Base-by-base conservation (phyloP, 192 early-diverging fungal species). In the Ambispora gerdemannii region DNA sequence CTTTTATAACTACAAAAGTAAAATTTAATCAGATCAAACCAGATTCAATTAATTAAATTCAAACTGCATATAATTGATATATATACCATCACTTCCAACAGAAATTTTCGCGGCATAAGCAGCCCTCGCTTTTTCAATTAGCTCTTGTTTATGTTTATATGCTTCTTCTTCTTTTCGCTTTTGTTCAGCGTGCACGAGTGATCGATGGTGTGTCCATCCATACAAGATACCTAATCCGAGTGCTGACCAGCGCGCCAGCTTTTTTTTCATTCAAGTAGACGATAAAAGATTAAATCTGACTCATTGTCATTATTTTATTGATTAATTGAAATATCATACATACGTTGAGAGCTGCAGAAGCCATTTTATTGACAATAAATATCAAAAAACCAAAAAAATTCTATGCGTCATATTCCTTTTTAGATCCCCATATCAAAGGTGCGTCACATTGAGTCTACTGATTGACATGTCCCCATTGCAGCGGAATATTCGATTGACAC, bases 161-260 rank as follows among this genome's bases (percentile, higher is more conserved):
- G 22, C 31, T 22, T 17, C 34, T 43, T 8, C 3, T 11, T 31
- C 67, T n/a, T 34, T 58, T 70, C 51, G 24, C 32, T 38, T 70
- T 53, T 17, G 33, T 38, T 55, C 67, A 15, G 51, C 22, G 10
- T 58, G 50, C 22, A 22, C 52, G 32, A 70, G 30, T 33, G 67
- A 59, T 25, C n/a, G 49, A 13, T 15, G 17, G 33, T 58, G 67
- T 20, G 27, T 13, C 7, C 28, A 70, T 30, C 67, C 67, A 56
- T 70, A 70, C 3, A 31, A 17, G 38, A 70, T 22, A 15, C 67
- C 67, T 24, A 70, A n/a, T 17, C 25, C 25, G 20, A 70, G 31
- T 38, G 67, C 67, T 1, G 55, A 15, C 67, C 67, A 70, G 11
- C 67, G 67, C 34, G 67, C 67, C 35, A 70, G 49, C 67, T 70